Conservation (phyloP, 2,329 filamentous ascomycete genomes). For the Sporothrix schenckii region DNA sequence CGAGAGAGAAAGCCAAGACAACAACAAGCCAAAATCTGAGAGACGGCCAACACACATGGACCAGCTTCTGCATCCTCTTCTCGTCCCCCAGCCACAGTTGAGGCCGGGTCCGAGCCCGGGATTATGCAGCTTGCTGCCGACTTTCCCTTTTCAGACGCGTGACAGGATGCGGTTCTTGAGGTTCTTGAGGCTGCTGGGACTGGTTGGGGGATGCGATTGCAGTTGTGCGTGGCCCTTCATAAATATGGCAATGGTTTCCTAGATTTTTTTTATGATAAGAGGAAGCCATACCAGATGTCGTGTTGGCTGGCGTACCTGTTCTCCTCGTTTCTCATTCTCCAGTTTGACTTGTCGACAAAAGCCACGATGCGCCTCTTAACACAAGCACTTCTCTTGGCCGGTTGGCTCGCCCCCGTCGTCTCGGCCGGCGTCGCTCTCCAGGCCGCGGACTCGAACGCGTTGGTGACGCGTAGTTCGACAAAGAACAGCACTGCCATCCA, state of each 20-base stretch:
- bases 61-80: not conserved
- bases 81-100: not conserved
- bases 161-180: not conserved
- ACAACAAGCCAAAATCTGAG: not conserved
- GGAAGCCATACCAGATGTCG: no score
- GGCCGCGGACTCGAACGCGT: not conserved
- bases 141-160: not conserved
- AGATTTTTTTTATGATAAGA: no score
- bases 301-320: no score
- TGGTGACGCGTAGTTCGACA: slow-evolving; percentile 9
- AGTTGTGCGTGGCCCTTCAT: not conserved
- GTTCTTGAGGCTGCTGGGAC: not conserved
- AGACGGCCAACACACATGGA: not conserved
- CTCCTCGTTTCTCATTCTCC: not conserved
- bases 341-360: not conserved
- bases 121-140: not conserved
- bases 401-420: not conserved
- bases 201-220: no score
- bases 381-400: not conserved
- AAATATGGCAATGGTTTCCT: not conserved
- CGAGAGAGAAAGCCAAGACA: no score
- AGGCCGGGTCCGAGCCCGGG: no score
- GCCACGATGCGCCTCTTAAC: not conserved
- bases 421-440: not conserved
- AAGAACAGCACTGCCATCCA: slow-evolving; percentile 31